Percentiles rank a stretch among this genome's conserved stretches.
Evolutionary conservation across 345 rosid genomes (phyloP).

Genomic region (Gossypium sturtianum): DNA sequence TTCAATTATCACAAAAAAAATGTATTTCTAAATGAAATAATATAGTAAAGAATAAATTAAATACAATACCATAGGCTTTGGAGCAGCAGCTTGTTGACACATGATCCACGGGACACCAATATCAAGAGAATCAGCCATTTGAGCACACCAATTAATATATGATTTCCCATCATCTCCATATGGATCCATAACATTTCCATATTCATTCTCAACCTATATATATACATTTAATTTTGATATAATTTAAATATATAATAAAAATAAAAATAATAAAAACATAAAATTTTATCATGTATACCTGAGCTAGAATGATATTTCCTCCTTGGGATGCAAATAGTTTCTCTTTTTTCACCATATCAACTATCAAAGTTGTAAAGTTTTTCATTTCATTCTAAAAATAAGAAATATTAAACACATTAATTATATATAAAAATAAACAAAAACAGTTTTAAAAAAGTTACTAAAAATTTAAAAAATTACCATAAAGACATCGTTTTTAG

Average conservation of each 20-base stretch:
- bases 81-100: constrained; percentile 50
- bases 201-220: constrained; percentile 35
- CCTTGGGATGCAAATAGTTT: constrained; percentile 74
- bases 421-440: background rate
- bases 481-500: constrained; percentile 40
- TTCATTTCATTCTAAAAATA: constrained; percentile 52
- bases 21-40: too few species aligned
- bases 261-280: background rate
- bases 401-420: background rate
- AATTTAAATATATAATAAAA: background rate
- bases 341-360: constrained; percentile 53
- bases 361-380: constrained; percentile 55
- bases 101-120: constrained; percentile 57
- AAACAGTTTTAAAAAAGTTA: background rate
- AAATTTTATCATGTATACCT: constrained; percentile 26
- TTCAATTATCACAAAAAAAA: too few species aligned
- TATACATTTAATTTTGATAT: background rate
- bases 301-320: constrained; percentile 71
- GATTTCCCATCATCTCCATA: constrained; percentile 17
- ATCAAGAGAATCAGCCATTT: constrained; percentile 31
- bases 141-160: constrained; percentile 25
- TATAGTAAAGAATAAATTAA: too few species aligned
- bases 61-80: constrained; percentile 31
- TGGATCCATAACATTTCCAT: constrained; percentile 23
- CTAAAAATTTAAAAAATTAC: constrained; percentile 20